These are phyloP conservation scores for Fusarium pseudonygamai DNA, from an alignment of 2,329 filamentous ascomycete genomes.

Conservation along the genomic window DNA sequence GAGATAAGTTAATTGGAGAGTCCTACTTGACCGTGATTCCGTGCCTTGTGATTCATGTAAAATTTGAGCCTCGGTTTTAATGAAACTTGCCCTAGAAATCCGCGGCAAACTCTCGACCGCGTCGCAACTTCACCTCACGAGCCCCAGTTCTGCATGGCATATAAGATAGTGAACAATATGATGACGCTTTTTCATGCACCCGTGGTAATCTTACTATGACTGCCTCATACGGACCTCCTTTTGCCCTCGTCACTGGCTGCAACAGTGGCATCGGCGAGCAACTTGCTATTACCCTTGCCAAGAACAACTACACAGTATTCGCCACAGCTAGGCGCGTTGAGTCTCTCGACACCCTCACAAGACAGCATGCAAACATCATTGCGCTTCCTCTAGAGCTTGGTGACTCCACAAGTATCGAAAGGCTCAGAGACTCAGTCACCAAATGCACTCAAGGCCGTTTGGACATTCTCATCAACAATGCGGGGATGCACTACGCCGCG, in stretches of 20 bases:
- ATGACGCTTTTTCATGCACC: accelerated
- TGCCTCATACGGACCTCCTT: accelerated
- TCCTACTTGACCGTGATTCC: neutral
- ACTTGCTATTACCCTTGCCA: neutral
- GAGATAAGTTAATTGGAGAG: neutral
- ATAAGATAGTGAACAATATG: neutral
- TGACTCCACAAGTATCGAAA: accelerated
- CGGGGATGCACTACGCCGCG: neutral
- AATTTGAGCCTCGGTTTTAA: neutral
- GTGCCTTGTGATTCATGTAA: neutral
- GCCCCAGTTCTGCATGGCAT: neutral
- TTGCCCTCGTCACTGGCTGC: neutral
- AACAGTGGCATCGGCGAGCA: neutral
- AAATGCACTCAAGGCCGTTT: neutral
- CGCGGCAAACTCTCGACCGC: accelerated
- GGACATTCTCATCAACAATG: neutral
- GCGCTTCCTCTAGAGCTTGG: neutral
- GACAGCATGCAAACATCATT: neutral
- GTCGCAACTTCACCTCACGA: neutral
- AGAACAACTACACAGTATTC: neutral
- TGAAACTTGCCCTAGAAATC: accelerated
- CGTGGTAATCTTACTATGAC: accelerated
- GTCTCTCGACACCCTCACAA: neutral
- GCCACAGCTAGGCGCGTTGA: neutral
- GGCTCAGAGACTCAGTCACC: neutral